Conservation (phyloP, 805 yeast species). For the Candida stauntonica region DNA sequence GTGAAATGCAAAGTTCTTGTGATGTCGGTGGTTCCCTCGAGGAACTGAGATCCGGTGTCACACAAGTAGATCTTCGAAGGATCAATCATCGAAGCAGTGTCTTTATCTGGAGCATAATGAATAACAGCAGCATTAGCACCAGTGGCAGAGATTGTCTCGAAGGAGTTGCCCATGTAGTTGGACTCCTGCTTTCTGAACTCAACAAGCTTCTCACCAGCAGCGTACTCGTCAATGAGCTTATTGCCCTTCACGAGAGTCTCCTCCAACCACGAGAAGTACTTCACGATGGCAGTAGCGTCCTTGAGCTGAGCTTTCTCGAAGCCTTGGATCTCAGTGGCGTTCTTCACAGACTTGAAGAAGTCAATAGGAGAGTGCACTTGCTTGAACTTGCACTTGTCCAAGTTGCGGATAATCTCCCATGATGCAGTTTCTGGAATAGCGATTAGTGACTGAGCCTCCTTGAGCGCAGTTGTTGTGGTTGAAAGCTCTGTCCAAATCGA, state of each 20-base stretch:
- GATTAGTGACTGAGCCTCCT: constrained; percentile 29
- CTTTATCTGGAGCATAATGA: constrained; percentile 68
- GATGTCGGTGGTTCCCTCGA: constrained; percentile 95
- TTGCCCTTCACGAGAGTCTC: constrained; percentile 41
- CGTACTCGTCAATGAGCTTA: constrained; percentile 54
- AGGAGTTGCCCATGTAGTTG: constrained; percentile 63
- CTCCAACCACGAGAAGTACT: constrained; percentile 83
- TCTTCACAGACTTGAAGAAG: constrained; percentile 71
- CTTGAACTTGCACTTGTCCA: constrained; percentile 36
- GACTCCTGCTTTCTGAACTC: constrained; percentile 49
- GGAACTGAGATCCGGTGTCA: constrained; percentile 89
- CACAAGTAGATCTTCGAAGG: constrained; percentile 65
- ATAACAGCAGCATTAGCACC: constrained; percentile 75
- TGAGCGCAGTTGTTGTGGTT: constrained; percentile 19
- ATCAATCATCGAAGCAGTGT: constrained; percentile 55
- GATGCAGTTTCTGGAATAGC: constrained; percentile 55
- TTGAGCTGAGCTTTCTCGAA: constrained; percentile 72
- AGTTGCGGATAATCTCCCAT: constrained; percentile 61
- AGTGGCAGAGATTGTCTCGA: constrained; percentile 71
- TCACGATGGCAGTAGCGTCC: constrained; percentile 74
- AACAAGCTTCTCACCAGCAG: constrained; percentile 57
- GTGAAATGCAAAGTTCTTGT: constrained; percentile 80
- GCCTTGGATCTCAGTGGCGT: constrained; percentile 64
- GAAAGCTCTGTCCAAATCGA: constrained; percentile 56
- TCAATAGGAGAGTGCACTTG: constrained; percentile 57